Conservation (phyloP, 306 rosid genomes). For the Glycine soja region DNA sequence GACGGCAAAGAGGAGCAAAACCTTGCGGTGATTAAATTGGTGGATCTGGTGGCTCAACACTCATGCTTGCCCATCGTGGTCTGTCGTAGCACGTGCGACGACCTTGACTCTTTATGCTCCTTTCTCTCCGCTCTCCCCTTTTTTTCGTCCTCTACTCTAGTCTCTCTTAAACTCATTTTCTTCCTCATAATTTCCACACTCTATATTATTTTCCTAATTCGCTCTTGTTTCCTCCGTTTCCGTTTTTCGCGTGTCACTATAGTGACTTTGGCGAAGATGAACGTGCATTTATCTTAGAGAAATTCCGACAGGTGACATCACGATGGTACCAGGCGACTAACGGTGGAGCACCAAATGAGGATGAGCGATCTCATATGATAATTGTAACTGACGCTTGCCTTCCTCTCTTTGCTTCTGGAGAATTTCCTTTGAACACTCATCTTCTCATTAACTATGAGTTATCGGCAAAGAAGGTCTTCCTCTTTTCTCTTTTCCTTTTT, state of each 20-base stretch:
- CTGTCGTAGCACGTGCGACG: too few species aligned
- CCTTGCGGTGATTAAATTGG: too few species aligned
- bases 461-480: slow-evolving; percentile 76
- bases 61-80: too few species aligned
- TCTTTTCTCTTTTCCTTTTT: slow-evolving; percentile 32
- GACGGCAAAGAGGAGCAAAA: too few species aligned
- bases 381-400: slow-evolving; percentile 92
- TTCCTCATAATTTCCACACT: too few species aligned
- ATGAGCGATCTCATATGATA: slow-evolving; percentile 70
- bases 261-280: slow-evolving; percentile 88
- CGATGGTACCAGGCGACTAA: too few species aligned
- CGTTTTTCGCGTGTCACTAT: slow-evolving; percentile 69
- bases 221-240: background rate
- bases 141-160: slow-evolving; percentile 70
- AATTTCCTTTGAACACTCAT: slow-evolving; percentile 67
- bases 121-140: slow-evolving; percentile 73
- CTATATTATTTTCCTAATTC: background rate
- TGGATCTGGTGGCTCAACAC: too few species aligned
- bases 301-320: slow-evolving; percentile 63
- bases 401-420: slow-evolving; percentile 83
- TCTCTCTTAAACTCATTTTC: too few species aligned
- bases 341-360: slow-evolving; percentile 56
- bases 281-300: slow-evolving; percentile 70
- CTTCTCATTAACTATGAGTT: slow-evolving; percentile 85
- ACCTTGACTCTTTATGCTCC: slow-evolving; percentile 85